Conservation (phyloP, 257 asterid species). For the Ehretia macrophylla region DNA sequence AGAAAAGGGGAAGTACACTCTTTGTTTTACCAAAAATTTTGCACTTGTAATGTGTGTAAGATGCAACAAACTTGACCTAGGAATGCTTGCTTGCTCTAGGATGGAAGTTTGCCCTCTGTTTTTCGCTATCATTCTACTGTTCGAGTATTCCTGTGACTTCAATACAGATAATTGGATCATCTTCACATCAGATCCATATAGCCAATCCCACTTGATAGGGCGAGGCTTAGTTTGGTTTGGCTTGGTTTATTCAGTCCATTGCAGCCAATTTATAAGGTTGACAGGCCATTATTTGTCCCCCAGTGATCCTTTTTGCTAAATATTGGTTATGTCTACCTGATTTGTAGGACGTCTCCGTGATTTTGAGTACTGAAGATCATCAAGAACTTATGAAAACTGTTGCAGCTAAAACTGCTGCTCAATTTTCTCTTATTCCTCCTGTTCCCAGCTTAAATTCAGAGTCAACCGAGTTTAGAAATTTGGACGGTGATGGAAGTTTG, state of each 20-base stretch:
- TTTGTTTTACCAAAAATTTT: not conserved
- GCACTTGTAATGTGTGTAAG: not conserved
- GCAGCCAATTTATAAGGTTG: not conserved
- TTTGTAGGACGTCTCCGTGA: conserved; percentile 65
- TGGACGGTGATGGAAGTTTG: conserved; percentile 13
- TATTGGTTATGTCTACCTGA: conserved; percentile 7
- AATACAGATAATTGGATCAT: too few relatives aligned
- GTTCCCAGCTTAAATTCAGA: conserved; percentile 32
- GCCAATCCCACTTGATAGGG: too few relatives aligned
- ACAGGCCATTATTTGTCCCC: not conserved
- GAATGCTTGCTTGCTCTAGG: not conserved
- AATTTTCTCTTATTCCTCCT: conserved; percentile 65
- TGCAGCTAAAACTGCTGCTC: conserved; percentile 80
- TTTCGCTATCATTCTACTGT: too few relatives aligned
- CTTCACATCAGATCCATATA: too few relatives aligned
- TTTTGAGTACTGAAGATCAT: conserved; percentile 89
- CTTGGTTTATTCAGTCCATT: not conserved
- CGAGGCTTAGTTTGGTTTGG: too few relatives aligned
- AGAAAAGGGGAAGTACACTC: not conserved
- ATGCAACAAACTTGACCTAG: not conserved
- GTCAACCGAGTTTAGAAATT: conserved; percentile 28
- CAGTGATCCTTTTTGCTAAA: not conserved
- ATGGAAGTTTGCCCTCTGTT: not conserved
- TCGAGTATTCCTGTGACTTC: too few relatives aligned
- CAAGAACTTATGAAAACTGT: conserved; percentile 68